These are phyloP conservation scores for Hibiscus syriacus DNA, from an alignment of 345 rosid species.

Conservation along the genomic window DNA sequence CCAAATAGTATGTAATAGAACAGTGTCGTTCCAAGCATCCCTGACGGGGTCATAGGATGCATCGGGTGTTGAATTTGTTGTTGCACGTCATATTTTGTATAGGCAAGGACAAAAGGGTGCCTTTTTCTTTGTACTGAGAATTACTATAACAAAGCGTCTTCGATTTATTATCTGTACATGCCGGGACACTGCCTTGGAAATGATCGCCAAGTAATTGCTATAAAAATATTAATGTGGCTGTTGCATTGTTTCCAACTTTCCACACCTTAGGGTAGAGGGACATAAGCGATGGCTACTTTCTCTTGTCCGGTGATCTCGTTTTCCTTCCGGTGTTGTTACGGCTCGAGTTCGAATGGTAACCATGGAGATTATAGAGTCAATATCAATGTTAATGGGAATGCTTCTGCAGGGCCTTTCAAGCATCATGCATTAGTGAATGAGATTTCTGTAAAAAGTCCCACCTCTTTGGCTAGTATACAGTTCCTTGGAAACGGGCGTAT, in stretches of 20 bases:
- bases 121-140: neutral
- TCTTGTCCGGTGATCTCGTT: neutral
- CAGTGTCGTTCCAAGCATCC: neutral
- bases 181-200: neutral
- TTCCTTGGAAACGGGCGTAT: slow-evolving; percentile 17
- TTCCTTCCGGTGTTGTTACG: neutral
- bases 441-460: neutral
- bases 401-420: neutral
- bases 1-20: no score
- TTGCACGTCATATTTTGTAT: no score
- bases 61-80: neutral
- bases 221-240: neutral
- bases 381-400: slow-evolving; percentile 1
- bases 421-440: neutral
- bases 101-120: neutral
- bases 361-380: neutral
- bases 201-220: neutral
- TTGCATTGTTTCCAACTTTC: neutral
- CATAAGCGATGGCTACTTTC: neutral
- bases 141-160: slow-evolving; percentile 3
- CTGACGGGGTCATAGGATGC: neutral
- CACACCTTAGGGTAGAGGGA: neutral
- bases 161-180: neutral
- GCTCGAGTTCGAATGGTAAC: neutral
- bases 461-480: slow-evolving; percentile 11